phyloP scores from a whole-genome alignment of 768 basidiomycete genomes.

The Mycena alexandri region DNA sequence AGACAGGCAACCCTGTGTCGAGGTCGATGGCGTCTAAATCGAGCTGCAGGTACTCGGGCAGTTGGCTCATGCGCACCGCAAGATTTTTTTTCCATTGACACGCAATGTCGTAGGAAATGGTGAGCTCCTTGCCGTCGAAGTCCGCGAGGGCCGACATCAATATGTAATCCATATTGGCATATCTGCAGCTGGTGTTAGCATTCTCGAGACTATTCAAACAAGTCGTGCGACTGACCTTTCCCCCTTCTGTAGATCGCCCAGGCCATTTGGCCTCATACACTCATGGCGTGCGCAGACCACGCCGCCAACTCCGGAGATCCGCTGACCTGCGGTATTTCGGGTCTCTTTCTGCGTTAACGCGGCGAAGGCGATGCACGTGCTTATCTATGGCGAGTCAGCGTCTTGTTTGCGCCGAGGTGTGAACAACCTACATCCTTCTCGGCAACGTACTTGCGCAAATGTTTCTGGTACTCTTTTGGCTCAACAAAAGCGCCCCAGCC shows the following conservation, averaged over 20 bases:
- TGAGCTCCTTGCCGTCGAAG: slow-evolving; percentile 4
- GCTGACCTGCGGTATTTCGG: slow-evolving; percentile 20
- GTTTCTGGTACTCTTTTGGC: neutral
- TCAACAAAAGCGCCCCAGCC: no score
- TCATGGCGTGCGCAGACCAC: slow-evolving; percentile 38
- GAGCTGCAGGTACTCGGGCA: slow-evolving; percentile 1
- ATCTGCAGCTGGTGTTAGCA: slow-evolving; percentile 24
- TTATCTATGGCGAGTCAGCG: slow-evolving; percentile 15
- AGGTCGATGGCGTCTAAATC: neutral
- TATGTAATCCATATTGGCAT: slow-evolving; percentile 42
- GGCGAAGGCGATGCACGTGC: slow-evolving; percentile 36
- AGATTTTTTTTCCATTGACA: slow-evolving; percentile 26
- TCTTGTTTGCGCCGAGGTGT: no score
- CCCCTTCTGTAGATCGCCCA: slow-evolving; percentile 41
- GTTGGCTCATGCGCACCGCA: slow-evolving; percentile 26
- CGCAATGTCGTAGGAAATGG: slow-evolving; percentile 42
- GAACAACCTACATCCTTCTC: slow-evolving; percentile 17
- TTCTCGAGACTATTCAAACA: no score
- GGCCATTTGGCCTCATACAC: slow-evolving; percentile 29
- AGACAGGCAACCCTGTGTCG: slow-evolving; percentile 27
- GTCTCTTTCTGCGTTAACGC: slow-evolving; percentile 39
- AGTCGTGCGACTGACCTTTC: slow-evolving; percentile 31
- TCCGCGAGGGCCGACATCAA: slow-evolving; percentile 33
- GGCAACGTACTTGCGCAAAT: slow-evolving; percentile 17
- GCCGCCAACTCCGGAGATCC: slow-evolving; percentile 29